Conservation (phyloP, 163 green algal species). For the Scenedesmus sp. region DNA sequence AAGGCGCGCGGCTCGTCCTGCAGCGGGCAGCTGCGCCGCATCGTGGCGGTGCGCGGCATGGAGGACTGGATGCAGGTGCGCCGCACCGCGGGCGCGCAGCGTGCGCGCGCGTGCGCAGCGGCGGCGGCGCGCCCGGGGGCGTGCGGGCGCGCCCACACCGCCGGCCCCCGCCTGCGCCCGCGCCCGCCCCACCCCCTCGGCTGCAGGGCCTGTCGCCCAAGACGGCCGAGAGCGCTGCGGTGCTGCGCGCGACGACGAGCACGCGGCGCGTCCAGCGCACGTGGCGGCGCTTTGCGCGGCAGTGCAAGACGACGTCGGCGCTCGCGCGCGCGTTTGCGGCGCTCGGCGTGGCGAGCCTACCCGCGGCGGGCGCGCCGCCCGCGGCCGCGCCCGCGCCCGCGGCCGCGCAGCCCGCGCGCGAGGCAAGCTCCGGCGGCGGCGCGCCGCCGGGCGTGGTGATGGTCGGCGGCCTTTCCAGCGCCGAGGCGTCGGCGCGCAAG, state of each 20-base stretch:
- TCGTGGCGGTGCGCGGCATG: not conserved
- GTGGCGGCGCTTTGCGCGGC: slow-evolving; percentile 59
- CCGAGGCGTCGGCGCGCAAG: not conserved
- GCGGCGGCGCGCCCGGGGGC: not conserved
- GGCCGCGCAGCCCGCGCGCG: too few species aligned
- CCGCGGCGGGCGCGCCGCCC: not conserved
- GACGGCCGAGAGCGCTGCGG: slow-evolving; percentile 3
- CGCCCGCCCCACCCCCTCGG: not conserved
- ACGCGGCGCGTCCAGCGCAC: slow-evolving; percentile 52
- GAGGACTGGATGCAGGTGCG: slow-evolving; percentile 42
- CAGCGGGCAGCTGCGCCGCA: slow-evolving; percentile 2
- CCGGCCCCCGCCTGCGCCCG: not conserved
- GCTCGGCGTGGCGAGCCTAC: slow-evolving; percentile 34
- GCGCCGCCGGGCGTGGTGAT: slow-evolving; percentile 13
- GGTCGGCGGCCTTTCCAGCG: slow-evolving; percentile 14
- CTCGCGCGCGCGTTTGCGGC: slow-evolving; percentile 62
- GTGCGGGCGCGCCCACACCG: not conserved
- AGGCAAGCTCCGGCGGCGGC: not conserved
- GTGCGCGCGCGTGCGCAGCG: not conserved
- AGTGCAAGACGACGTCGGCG: slow-evolving; percentile 52
- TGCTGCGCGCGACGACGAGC: slow-evolving; percentile 20
- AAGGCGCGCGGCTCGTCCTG: too few species aligned
- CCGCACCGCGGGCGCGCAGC: not conserved
- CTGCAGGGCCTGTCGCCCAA: slow-evolving; percentile 20
- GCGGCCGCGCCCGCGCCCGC: not conserved